Base-by-base conservation (phyloP, 1,284 basidiomycete species). In the Ganoderma meredithae region DNA sequence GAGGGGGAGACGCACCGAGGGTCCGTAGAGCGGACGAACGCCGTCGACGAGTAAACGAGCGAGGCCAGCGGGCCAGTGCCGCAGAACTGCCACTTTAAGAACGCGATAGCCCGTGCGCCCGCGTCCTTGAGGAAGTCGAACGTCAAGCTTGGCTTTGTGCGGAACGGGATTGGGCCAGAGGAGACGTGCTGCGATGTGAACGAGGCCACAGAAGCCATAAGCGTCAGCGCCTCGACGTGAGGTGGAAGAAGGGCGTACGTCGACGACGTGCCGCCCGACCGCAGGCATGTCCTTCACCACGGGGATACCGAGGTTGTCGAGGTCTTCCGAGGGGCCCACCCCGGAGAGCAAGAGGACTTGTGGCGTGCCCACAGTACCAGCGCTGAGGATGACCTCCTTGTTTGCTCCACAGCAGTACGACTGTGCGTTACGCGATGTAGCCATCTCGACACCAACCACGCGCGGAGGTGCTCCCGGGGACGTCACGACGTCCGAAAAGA, bases 261-360 rank as follows among this genome's bases (percentile, higher is more conserved):
- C 79, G n/a, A 69, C 69, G 39, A 82, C 69, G 56, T 86, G 84
- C 70, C 82, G 78, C 3, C 86, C 85, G 12, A 86, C 85, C 60
- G 79, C 78, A 3, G 81, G 79, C 13, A 83, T 74, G 64, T 83
- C 75, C 22, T 79, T 76, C 19, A 83, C 75, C 1, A 79, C 66
- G 1, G 76, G 75, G 55, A 86, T 82, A 22, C 79, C 80, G 12
- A 81, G 71, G 39, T 75, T 71, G 49, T 74, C 60, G 3, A 88
- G 74, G 2, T 83, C 76, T 9, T 71, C 67, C 39, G 77, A 68
- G 62, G 82, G 79, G 0, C 86, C 86, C 62, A 87, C 79, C 15
- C 86, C 86, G 17, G 83, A 85, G n/a, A 86, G 78, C 69, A 86
- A 77, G 5, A 88, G 80, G 4, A 87, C 73, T 36, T 83, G 82